Base-by-base conservation (phyloP, 306 rosid species). In the Comarum palustre region DNA sequence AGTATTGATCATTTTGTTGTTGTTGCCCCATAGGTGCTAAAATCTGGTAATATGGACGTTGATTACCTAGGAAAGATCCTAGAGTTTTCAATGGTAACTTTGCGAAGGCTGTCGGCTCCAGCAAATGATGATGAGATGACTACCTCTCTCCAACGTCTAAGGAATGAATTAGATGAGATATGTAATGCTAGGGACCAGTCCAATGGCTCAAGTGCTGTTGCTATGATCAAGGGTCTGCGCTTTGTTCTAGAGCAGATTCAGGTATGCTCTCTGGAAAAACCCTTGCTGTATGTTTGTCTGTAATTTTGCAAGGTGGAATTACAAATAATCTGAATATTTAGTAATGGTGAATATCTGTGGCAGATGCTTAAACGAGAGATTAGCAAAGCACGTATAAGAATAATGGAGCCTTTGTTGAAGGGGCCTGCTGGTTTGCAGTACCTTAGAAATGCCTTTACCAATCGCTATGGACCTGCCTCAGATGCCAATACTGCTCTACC, bases 381-480 rank as follows among this genome's bases (percentile, higher is more conserved):
- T 46, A 91, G 99, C 84, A 86, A 82, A 87, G 96, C 99, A 46
- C 94, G 96, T 13, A 75, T 94, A 68, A 78, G 73, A 80, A 55
- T 91, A 45, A 82, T 89, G 86, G 91, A 91, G 83, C 93, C 96
- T 75, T 76, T 91, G 81, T 71, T 94, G 55, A 86, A 83, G 79
- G 99, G 99, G 6, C 89, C 99, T 68, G 85, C 92, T 62, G 99
- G 99, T 74, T 75, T 89, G 69, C 95, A 94, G 68, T 94, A 94
- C 80, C 97, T 94, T 15, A 84, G 86, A 80, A 91, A 86, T 82
- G 88, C 92, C 52, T 94, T 94, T 80, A 78, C 88, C 63, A 89
- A 84, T 75, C 88, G 88, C 64, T 63, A 88, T 75, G 99, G 97
- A 78, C 75, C 84, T 71, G 92, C 97, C 43, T 84, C 96, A 31